Conservation (phyloP, 2,329 filamentous ascomycete genomes). For the Zopfia rhizophila region DNA sequence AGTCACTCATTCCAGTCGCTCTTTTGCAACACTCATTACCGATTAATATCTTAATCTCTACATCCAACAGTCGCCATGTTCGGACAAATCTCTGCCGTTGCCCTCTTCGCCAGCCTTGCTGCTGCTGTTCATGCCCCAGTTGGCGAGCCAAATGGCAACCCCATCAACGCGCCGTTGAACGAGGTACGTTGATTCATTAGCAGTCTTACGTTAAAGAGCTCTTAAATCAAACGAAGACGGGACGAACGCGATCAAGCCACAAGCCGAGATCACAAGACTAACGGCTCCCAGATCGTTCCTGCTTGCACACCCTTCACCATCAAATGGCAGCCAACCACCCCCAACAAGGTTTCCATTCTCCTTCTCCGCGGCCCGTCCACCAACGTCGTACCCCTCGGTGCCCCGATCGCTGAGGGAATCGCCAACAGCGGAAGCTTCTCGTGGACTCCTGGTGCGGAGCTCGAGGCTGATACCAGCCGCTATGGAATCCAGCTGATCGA, state of each 20-base stretch:
- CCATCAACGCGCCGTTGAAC: conserved; percentile 63
- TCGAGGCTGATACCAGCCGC: conserved; percentile 61
- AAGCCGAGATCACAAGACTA: neutral
- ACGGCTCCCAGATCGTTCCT: conserved; percentile 57
- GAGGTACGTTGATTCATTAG: conserved; percentile 56
- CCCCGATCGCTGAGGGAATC: conserved; percentile 63
- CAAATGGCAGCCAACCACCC: conserved; percentile 65
- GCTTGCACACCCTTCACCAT: conserved; percentile 66
- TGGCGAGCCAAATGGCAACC: conserved; percentile 60
- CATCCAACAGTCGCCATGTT: conserved; percentile 42
- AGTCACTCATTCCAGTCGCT: conserved; percentile 31
- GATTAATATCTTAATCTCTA: conserved; percentile 42
- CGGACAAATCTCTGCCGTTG: conserved; percentile 53
- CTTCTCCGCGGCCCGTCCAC: conserved; percentile 68
- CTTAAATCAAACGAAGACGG: too few relatives aligned
- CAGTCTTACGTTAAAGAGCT: too few relatives aligned
- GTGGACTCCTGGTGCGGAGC: conserved; percentile 64
- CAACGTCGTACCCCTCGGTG: conserved; percentile 63
- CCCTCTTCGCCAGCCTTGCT: conserved; percentile 64
- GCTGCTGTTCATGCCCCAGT: conserved; percentile 46
- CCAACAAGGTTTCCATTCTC: conserved; percentile 65
- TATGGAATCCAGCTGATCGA: conserved; percentile 72
- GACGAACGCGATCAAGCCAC: too few relatives aligned
- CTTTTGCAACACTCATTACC: conserved; percentile 19
- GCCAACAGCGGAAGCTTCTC: conserved; percentile 65